Conservation (phyloP, 1,139 yeast species). For the Sugiyamaella neomexicana region DNA sequence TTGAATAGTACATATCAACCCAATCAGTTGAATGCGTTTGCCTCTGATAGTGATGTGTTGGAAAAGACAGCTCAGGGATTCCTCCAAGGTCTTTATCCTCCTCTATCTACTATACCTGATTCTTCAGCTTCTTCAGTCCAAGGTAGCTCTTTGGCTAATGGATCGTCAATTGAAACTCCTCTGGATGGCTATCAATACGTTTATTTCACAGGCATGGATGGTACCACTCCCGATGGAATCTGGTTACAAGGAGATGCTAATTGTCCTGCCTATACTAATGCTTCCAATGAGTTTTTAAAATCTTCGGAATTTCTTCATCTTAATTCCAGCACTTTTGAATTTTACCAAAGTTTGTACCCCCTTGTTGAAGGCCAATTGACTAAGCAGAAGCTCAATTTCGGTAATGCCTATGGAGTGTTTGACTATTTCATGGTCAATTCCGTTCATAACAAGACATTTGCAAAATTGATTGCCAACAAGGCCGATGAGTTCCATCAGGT, state of each 20-base stretch:
- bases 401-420: conserved; percentile 43
- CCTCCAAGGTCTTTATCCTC: conserved; percentile 50
- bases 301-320: conserved; percentile 36
- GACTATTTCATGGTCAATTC: conserved; percentile 45
- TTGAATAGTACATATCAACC: conserved; percentile 37
- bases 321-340: conserved; percentile 41
- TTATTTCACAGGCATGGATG: conserved; percentile 40
- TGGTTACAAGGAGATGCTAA: conserved; percentile 46
- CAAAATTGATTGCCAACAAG: conserved; percentile 21
- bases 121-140: conserved; percentile 30
- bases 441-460: conserved; percentile 45
- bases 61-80: conserved; percentile 45
- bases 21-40: conserved; percentile 40
- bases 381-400: conserved; percentile 40
- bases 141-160: conserved; percentile 42
- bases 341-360: conserved; percentile 40
- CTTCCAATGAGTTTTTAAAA: conserved; percentile 35
- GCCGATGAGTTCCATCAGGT: conserved; percentile 36
- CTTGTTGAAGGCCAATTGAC: conserved; percentile 30
- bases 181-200: conserved; percentile 49
- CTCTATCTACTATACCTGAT: conserved; percentile 33
- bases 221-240: conserved; percentile 42
- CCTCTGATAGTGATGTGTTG: conserved; percentile 41
- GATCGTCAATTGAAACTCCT: conserved; percentile 43
- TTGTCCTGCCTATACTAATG: conserved; percentile 43